Conservation (phyloP, 805 yeast genomes). For the Spathaspora hagerdaliae region DNA sequence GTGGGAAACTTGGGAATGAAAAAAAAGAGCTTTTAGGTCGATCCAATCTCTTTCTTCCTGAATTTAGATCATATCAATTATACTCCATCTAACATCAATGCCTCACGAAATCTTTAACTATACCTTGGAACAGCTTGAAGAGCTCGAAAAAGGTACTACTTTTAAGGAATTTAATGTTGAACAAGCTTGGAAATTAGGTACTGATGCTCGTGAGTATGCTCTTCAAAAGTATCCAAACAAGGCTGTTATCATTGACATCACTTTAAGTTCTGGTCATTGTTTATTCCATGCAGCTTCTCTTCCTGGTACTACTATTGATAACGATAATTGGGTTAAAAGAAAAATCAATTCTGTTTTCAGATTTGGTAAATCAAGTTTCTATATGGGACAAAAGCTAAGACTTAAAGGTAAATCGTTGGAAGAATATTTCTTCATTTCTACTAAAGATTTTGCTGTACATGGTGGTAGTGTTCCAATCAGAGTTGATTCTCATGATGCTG, state of each 20-base stretch:
- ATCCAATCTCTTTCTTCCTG: no score
- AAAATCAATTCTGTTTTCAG: slow-evolving; percentile 47
- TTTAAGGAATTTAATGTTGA: slow-evolving; percentile 28
- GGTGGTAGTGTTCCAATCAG: slow-evolving; percentile 57
- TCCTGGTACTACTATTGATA: slow-evolving; percentile 41
- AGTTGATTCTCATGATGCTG: slow-evolving; percentile 27
- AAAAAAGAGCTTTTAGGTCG: no score
- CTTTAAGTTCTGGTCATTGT: slow-evolving; percentile 42
- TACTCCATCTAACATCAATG: not conserved
- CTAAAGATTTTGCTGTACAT: slow-evolving; percentile 45
- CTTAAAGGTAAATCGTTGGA: slow-evolving; percentile 32
- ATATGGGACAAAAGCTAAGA: slow-evolving; percentile 41
- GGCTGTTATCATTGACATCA: slow-evolving; percentile 46
- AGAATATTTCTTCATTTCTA: slow-evolving; percentile 34
- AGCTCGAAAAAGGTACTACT: slow-evolving; percentile 16
- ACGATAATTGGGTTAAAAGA: slow-evolving; percentile 51
- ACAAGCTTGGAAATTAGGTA: slow-evolving; percentile 46
- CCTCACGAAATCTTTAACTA: slow-evolving; percentile 9
- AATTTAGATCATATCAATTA: no score
- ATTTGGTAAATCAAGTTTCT: slow-evolving; percentile 45
- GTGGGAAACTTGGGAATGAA: no score
- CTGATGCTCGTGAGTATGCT: slow-evolving; percentile 34
- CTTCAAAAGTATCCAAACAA: slow-evolving; percentile 18
- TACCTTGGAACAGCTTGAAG: slow-evolving; percentile 14
- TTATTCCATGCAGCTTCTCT: slow-evolving; percentile 42